Percentiles rank a stretch among this genome's conserved stretches.
These are phyloP conservation scores for Naganishia kalamii DNA, from an alignment of 768 basidiomycete species.

Conservation along the genomic window DNA sequence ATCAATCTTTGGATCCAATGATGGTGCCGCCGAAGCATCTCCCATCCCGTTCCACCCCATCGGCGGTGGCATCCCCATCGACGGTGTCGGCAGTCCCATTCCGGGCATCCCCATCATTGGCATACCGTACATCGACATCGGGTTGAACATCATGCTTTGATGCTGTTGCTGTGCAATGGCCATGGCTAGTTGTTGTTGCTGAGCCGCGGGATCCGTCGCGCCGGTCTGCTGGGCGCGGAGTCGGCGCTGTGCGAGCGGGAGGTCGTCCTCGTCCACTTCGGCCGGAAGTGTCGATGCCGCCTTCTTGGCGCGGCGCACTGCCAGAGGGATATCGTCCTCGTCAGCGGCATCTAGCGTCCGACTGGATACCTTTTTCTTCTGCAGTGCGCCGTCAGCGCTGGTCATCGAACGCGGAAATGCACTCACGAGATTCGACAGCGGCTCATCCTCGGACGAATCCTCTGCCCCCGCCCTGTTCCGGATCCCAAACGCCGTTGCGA, in stretches of 20 bases:
- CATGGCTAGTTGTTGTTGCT: constrained; percentile 22
- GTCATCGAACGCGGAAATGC: background rate
- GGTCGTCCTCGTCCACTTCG: constrained; percentile 27
- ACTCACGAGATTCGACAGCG: constrained; percentile 21
- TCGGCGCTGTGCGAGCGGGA: constrained; percentile 40
- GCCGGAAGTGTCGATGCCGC: background rate
- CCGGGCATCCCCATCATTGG: constrained; percentile 12
- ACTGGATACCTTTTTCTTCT: constrained; percentile 12
- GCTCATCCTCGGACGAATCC: constrained; percentile 24
- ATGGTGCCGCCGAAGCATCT: background rate
- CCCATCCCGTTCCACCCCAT: constrained; percentile 7
- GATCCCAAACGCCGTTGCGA: constrained; percentile 30
- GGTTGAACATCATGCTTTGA: constrained; percentile 26
- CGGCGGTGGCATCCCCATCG: constrained; percentile 26
- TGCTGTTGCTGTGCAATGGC: constrained; percentile 21
- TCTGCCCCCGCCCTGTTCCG: background rate
- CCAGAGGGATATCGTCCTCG: constrained; percentile 43
- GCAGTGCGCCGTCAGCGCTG: background rate
- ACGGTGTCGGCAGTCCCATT: constrained; percentile 15
- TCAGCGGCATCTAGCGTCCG: constrained; percentile 26
- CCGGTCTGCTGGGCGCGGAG: constrained; percentile 26
- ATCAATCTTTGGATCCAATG: constrained; percentile 23
- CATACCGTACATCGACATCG: constrained; percentile 18
- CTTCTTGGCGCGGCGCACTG: constrained; percentile 27
- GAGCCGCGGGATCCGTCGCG: background rate